phyloP scores from a whole-genome alignment of 805 yeast species.

The Spathaspora passalidarum region DNA sequence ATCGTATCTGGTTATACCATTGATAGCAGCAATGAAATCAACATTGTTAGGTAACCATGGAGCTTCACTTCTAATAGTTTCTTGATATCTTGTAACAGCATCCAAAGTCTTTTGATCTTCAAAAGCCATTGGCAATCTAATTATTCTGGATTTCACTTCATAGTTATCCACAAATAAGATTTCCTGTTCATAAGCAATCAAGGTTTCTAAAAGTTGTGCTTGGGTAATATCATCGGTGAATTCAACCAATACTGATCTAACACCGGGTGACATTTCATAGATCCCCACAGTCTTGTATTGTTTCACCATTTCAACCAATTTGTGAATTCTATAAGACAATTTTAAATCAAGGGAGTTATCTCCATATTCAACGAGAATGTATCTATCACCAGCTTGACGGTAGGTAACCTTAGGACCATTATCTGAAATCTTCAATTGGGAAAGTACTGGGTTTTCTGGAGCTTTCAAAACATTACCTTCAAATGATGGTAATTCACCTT shows the following conservation, averaged over 20 bases:
- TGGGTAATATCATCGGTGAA: slow-evolving; percentile 71
- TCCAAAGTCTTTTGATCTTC: slow-evolving; percentile 87
- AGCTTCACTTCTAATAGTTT: slow-evolving; percentile 88
- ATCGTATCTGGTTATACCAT: slow-evolving; percentile 71
- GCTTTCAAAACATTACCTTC: slow-evolving; percentile 19
- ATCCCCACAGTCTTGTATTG: slow-evolving; percentile 70
- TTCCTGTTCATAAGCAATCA: slow-evolving; percentile 73
- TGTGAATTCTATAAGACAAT: slow-evolving; percentile 79
- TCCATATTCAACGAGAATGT: slow-evolving; percentile 89
- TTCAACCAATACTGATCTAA: slow-evolving; percentile 88
- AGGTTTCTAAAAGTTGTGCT: slow-evolving; percentile 53
- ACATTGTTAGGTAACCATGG: slow-evolving; percentile 99
- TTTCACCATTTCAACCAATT: slow-evolving; percentile 70
- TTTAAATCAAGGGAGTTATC: slow-evolving; percentile 83
- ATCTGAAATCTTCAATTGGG: slow-evolving; percentile 44
- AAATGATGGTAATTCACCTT: slow-evolving; percentile 38
- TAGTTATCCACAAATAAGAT: slow-evolving; percentile 74
- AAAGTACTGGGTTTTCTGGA: slow-evolving; percentile 71
- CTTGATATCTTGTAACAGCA: slow-evolving; percentile 88
- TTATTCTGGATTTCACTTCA: slow-evolving; percentile 78
- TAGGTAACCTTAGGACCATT: slow-evolving; percentile 71
- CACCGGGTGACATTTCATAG: slow-evolving; percentile 96
- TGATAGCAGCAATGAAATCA: slow-evolving; percentile 88
- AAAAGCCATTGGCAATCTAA: slow-evolving; percentile 92
- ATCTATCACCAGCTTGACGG: slow-evolving; percentile 97